Conservation (phyloP, 257 asterid species). For the Rhazya stricta region DNA sequence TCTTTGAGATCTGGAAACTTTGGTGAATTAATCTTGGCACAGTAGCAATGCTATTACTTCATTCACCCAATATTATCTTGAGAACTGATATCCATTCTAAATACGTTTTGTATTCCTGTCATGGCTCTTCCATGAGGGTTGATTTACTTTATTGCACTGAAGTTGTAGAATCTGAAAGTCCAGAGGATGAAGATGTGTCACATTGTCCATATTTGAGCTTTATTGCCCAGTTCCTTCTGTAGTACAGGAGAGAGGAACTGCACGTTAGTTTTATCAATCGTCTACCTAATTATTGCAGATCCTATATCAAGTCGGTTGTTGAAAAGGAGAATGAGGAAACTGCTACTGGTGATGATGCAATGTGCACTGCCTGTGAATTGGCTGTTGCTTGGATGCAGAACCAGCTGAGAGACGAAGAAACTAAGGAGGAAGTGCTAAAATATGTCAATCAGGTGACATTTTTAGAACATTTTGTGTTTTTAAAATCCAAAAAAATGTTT, state of each 20-base stretch:
- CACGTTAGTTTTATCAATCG: neutral
- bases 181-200: neutral
- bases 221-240: neutral
- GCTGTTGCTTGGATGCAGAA: slow-evolving; percentile 91
- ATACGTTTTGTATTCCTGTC: neutral
- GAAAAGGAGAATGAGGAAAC: slow-evolving; percentile 35
- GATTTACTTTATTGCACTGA: no score
- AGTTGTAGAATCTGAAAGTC: neutral
- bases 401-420: slow-evolving; percentile 54
- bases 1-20: neutral
- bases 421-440: slow-evolving; percentile 61
- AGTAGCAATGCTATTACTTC: neutral
- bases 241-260: neutral
- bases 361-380: slow-evolving; percentile 87
- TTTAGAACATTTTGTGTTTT: slow-evolving; percentile 2
- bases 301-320: slow-evolving; percentile 71
- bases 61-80: neutral
- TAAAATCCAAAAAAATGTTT: neutral
- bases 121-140: neutral
- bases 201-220: neutral
- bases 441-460: slow-evolving; percentile 78
- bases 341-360: slow-evolving; percentile 39
- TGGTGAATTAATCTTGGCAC: neutral
- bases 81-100: neutral
- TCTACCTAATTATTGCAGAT: slow-evolving; percentile 41